Evolutionary conservation across 1,284 basidiomycete species (phyloP).

Genomic region (Apiotrichum veenhuisii): DNA sequence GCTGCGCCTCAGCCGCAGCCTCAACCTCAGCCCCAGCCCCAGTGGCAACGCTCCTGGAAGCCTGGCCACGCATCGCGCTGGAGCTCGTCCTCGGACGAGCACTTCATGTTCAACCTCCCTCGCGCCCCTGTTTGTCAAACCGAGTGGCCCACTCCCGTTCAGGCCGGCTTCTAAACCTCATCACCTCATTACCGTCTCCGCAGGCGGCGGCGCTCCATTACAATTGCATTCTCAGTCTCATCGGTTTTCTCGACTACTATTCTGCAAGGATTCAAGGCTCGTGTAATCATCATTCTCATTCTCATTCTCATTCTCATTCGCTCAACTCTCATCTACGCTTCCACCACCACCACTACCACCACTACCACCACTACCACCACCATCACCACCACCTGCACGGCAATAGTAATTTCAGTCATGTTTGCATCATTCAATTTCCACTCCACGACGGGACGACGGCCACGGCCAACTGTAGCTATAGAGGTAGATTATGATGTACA

Average conservation of each 20-base stretch:
- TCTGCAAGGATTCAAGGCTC: neutral
- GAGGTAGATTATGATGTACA: slow-evolving; percentile 17
- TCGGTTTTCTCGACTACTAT: slow-evolving; percentile 3
- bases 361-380: neutral
- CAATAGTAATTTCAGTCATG: slow-evolving; percentile 5
- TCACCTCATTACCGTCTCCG: neutral
- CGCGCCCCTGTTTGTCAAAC: slow-evolving; percentile 13
- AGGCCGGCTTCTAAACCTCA: slow-evolving; percentile 2
- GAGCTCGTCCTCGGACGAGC: slow-evolving; percentile 19
- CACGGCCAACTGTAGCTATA: slow-evolving; percentile 15
- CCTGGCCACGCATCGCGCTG: slow-evolving; percentile 16
- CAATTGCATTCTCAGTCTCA: neutral
- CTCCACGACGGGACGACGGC: neutral
- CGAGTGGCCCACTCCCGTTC: slow-evolving; percentile 17
- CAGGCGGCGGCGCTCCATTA: neutral
- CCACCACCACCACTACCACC: neutral
- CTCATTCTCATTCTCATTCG: neutral
- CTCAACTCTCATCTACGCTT: neutral
- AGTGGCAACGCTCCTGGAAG: slow-evolving; percentile 8
- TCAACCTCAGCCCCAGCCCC: slow-evolving; percentile 5
- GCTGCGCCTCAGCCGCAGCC: slow-evolving; percentile 3
- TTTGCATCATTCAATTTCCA: slow-evolving; percentile 9
- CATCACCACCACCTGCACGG: neutral
- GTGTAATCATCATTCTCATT: neutral
- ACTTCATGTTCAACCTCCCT: slow-evolving; percentile 13